These are phyloP conservation scores for Tricholoma bakamatsutake DNA, from an alignment of 768 basidiomycete species.

Conservation along the genomic window DNA sequence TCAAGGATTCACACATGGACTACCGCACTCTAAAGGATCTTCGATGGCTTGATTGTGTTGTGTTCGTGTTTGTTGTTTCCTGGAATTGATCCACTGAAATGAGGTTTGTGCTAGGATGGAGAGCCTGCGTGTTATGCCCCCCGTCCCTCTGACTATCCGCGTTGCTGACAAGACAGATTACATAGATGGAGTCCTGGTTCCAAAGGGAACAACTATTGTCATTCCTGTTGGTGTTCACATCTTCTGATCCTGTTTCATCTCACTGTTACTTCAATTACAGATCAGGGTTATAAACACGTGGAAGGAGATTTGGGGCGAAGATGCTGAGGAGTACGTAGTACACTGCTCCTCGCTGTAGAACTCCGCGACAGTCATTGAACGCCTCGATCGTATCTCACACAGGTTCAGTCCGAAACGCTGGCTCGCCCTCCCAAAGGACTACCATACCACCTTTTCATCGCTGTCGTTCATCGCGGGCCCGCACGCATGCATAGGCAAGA, in stretches of 20 bases:
- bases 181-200: conserved; percentile 38
- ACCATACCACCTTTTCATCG: conserved; percentile 28
- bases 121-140: conserved; percentile 35
- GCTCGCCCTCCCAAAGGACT: conserved; percentile 32
- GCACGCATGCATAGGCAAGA: conserved; percentile 38
- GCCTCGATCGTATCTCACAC: background rate
- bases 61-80: conserved; percentile 16
- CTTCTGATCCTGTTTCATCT: background rate
- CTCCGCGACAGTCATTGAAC: no score
- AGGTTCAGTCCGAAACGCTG: conserved; percentile 43
- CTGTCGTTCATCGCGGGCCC: conserved; percentile 37
- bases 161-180: conserved; percentile 31
- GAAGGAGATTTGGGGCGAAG: conserved; percentile 43
- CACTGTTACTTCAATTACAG: conserved; percentile 16
- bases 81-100: background rate
- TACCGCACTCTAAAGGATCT: conserved; percentile 35
- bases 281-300: conserved; percentile 47
- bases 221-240: conserved; percentile 27
- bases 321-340: conserved; percentile 37
- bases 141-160: conserved; percentile 33
- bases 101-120: conserved; percentile 28
- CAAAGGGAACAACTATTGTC: conserved; percentile 39
- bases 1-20: conserved; percentile 28
- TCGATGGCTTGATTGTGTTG: conserved; percentile 34
- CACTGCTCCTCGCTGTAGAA: no score